These are phyloP conservation scores for Nothopassalora personata DNA, from an alignment of 2,329 filamentous ascomycete genomes.

Conservation along the genomic window DNA sequence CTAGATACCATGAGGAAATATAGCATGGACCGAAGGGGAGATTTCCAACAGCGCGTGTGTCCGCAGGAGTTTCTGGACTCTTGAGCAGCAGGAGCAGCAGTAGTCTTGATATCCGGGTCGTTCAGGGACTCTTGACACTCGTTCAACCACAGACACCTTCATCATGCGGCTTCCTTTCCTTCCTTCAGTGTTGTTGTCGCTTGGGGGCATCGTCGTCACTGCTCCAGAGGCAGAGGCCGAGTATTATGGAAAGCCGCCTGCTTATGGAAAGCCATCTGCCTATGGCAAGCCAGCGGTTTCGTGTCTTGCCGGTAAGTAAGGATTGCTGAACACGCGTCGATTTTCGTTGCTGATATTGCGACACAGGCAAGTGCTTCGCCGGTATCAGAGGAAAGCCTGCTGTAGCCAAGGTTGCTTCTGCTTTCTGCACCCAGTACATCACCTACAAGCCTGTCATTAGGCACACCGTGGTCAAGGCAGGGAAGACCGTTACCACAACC, in stretches of 20 bases:
- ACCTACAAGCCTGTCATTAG: background rate
- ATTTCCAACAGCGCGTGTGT: background rate
- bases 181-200: background rate
- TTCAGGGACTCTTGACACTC: background rate
- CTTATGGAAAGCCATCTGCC: background rate
- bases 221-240: too few species aligned
- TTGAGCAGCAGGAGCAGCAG: background rate
- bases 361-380: conserved; percentile 8
- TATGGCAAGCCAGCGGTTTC: too few species aligned
- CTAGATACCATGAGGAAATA: background rate
- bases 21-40: background rate
- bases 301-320: too few species aligned
- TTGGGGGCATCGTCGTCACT: background rate
- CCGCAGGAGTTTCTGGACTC: background rate
- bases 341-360: background rate
- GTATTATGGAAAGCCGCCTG: background rate
- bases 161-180: background rate
- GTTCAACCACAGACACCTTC: background rate
- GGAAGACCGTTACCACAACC: background rate
- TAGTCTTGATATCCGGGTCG: background rate
- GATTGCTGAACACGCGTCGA: too few species aligned
- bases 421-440: conserved; percentile 9
- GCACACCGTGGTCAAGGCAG: conserved; percentile 4
- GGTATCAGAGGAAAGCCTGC: background rate
- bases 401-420: background rate